Evolutionary conservation across 2,329 filamentous ascomycete genomes (phyloP).

Genomic region (Aspergillus sp.): DNA sequence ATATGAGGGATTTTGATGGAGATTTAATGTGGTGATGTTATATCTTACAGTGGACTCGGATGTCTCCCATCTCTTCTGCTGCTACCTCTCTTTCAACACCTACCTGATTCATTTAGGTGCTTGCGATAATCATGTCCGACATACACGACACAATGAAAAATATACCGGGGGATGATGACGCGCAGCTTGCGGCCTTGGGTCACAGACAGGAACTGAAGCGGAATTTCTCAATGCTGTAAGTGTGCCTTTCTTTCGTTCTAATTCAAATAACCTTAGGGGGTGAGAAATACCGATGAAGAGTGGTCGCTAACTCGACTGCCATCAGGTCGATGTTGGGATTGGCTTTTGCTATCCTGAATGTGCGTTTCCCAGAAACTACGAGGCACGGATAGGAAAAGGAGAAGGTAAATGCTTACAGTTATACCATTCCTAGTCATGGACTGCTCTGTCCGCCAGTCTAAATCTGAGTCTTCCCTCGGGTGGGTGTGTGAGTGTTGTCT

Average conservation of each 20-base stretch:
- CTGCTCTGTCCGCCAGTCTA: conserved; percentile 62
- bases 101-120: neutral
- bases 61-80: neutral
- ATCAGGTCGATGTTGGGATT: conserved; percentile 62
- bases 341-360: conserved; percentile 66
- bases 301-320: conserved; percentile 1
- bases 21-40: neutral
- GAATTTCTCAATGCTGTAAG: conserved; percentile 59
- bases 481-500: conserved; percentile 72
- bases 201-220: conserved; percentile 63
- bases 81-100: neutral
- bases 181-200: conserved; percentile 59
- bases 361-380: conserved; percentile 25
- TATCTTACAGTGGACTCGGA: neutral
- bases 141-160: conserved; percentile 20
- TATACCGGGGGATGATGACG: conserved; percentile 47
- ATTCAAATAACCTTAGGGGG: no score
- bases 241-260: conserved; percentile 8
- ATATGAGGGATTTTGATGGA: neutral
- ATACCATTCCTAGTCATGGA: conserved; percentile 55
- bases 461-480: conserved; percentile 70
- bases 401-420: conserved; percentile 16
- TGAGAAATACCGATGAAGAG: neutral
- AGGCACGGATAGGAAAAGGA: neutral
- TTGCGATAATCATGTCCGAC: neutral